Evolutionary conservation across 257 asterid species (phyloP).

Genomic region (Prunella vulgaris): DNA sequence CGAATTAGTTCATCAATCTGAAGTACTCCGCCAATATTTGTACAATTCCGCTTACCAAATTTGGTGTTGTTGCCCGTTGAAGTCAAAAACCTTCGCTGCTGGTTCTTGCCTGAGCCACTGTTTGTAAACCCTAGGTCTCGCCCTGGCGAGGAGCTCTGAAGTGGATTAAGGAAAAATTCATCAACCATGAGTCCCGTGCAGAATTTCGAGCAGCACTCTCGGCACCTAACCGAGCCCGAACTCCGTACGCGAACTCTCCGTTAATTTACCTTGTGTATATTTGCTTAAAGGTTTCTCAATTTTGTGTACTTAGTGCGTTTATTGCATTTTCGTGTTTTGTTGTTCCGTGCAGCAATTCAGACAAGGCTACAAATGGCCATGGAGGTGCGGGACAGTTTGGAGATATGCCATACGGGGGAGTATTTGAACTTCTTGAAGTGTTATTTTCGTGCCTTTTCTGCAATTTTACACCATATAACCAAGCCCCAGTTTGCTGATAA

Average conservation of each 20-base stretch:
- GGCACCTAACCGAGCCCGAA: slow-evolving; percentile 69
- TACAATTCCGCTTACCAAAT: neutral
- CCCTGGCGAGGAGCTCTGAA: neutral
- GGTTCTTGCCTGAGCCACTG: slow-evolving; percentile 5
- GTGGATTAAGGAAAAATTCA: slow-evolving; percentile 14
- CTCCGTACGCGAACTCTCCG: slow-evolving; percentile 42
- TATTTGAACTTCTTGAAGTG: slow-evolving; percentile 85
- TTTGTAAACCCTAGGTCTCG: slow-evolving; percentile 19
- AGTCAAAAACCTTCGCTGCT: neutral
- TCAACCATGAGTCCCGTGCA: slow-evolving; percentile 80
- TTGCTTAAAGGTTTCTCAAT: neutral
- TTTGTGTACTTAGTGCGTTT: slow-evolving; percentile 5
- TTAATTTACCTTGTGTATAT: neutral
- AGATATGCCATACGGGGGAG: slow-evolving; percentile 99
- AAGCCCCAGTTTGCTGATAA: slow-evolving; percentile 87
- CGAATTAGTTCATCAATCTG: neutral
- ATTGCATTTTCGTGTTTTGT: slow-evolving; percentile 1
- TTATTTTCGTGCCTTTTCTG: slow-evolving; percentile 88
- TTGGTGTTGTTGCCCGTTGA: neutral
- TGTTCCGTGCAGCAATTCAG: slow-evolving; percentile 66
- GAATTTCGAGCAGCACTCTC: slow-evolving; percentile 94
- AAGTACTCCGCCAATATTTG: slow-evolving; percentile 1
- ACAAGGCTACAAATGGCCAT: slow-evolving; percentile 86
- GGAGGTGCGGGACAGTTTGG: slow-evolving; percentile 99
- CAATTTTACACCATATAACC: slow-evolving; percentile 62